Conservation (phyloP, 2,329 filamentous ascomycete genomes). For the Pseudocercospora macadamiae region DNA sequence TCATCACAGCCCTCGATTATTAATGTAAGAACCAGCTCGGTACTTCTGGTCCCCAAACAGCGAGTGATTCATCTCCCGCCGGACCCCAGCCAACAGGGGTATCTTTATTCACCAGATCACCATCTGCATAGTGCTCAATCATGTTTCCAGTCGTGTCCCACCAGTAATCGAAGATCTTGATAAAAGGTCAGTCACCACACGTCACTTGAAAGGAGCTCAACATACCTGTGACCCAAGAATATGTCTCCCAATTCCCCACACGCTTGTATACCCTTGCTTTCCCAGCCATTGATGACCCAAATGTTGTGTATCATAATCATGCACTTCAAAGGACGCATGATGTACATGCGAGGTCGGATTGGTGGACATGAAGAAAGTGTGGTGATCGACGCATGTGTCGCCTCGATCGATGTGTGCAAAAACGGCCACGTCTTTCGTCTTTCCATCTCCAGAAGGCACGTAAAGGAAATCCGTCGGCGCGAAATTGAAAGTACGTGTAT, state of each 20-base stretch:
- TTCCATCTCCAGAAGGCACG: conserved; percentile 28
- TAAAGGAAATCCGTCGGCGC: conserved; percentile 49
- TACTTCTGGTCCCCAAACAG: conserved; percentile 5
- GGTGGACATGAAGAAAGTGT: conserved; percentile 53
- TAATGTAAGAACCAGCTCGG: conserved; percentile 6
- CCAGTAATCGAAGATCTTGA: conserved; percentile 70
- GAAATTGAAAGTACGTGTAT: conserved; percentile 50
- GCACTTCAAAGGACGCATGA: conserved; percentile 69
- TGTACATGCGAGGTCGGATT: conserved; percentile 55
- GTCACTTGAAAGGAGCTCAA: not conserved
- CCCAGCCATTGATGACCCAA: conserved; percentile 69
- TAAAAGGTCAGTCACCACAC: not conserved
- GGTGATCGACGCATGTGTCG: conserved; percentile 54
- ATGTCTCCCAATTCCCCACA: conserved; percentile 72
- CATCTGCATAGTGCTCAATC: conserved; percentile 62
- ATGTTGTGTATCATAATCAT: conserved; percentile 70
- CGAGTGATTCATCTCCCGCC: conserved; percentile 35
- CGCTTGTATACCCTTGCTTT: conserved; percentile 62
- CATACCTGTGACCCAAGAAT: conserved; percentile 59
- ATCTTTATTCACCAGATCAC: conserved; percentile 64
- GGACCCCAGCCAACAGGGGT: conserved; percentile 43
- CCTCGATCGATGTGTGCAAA: conserved; percentile 61
- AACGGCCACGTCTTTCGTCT: conserved; percentile 45
- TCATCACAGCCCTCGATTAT: too few relatives aligned
- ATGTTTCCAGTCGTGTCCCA: conserved; percentile 57